Conservation (phyloP, 2,329 filamentous ascomycete species). For the Akanthomyces muscarius region DNA sequence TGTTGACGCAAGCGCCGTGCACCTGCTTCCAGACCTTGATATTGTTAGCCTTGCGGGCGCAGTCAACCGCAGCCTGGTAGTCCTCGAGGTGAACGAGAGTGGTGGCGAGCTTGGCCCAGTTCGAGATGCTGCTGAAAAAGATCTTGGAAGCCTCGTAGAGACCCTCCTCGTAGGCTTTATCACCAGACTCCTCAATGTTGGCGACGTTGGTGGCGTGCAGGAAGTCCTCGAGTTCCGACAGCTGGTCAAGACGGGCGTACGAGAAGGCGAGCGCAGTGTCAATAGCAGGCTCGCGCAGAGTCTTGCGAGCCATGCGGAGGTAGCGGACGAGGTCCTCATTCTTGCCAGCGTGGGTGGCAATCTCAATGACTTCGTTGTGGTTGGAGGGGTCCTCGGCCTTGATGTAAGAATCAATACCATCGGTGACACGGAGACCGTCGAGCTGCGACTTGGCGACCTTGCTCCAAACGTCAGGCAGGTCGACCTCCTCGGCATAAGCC, state of each 20-base stretch:
- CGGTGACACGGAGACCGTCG: slow-evolving; percentile 86
- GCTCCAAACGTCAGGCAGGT: slow-evolving; percentile 94
- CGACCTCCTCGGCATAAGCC: slow-evolving; percentile 90
- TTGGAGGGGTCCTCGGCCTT: slow-evolving; percentile 90
- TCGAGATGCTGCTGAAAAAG: slow-evolving; percentile 96
- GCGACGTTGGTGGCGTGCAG: slow-evolving; percentile 88
- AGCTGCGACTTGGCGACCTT: slow-evolving; percentile 97
- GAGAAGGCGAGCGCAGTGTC: slow-evolving; percentile 93
- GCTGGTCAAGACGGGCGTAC: slow-evolving; percentile 86
- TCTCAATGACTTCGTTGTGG: slow-evolving; percentile 94
- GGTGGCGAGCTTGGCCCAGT: slow-evolving; percentile 98
- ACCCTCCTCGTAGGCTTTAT: slow-evolving; percentile 95
- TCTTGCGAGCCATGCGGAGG: slow-evolving; percentile 96
- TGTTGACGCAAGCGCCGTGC: slow-evolving; percentile 89
- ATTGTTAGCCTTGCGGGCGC: slow-evolving; percentile 96
- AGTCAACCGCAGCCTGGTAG: slow-evolving; percentile 96
- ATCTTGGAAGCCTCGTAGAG: slow-evolving; percentile 97
- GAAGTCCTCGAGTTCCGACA: slow-evolving; percentile 94
- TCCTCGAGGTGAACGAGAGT: slow-evolving; percentile 96
- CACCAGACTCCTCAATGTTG: slow-evolving; percentile 92
- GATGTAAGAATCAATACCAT: slow-evolving; percentile 96
- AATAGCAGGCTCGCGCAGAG: slow-evolving; percentile 84
- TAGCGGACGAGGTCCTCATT: slow-evolving; percentile 97
- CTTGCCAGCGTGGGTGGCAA: slow-evolving; percentile 90
- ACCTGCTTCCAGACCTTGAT: slow-evolving; percentile 99